Evolutionary conservation across 2,329 filamentous ascomycete genomes (phyloP), one percentile per base, ranked within the genome.

Genomic region (Cladosporium halotolerans): DNA sequence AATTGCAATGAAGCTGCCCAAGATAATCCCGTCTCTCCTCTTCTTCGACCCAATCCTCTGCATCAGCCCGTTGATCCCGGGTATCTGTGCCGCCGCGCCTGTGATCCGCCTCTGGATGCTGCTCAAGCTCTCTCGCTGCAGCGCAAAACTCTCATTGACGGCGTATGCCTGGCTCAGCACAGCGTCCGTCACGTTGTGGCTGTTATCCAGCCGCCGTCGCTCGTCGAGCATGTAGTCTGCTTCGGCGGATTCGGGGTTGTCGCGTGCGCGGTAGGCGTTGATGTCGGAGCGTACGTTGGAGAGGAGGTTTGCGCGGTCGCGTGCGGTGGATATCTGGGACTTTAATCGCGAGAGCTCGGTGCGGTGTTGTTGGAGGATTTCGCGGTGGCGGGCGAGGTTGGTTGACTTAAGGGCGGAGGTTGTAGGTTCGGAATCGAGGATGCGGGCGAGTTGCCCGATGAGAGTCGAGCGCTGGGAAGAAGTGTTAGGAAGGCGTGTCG

Each of bases 221-320:
- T 99, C 93, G 63, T 88, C 86, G 28, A 99, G 80, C 91, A 99
- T 96, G 76, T 97, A 99, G 57, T 99, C 92, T 44, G 89, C 89
- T 73, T 97, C 93, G 52, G 85, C 87, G 2, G 84, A 83, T 62
- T 82, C 87, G 8, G 89, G 88, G 68, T 95, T 93, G 41, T 65
- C 58, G 19, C 55, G 53, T 46, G 85, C 82, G 52, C 87, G 88
- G 74, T 96, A 96, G 52, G 89, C 84, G 70, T 89, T 81, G 70
- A 97, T 97, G 70, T 99, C 93, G 64, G 86, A 87, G 58, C 89
- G 88, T 45, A 99, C 90, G 66, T 89, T 93, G 50, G 85, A 86
- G 53, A 99, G 83, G 32, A 99, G 83, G 71, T 97, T 96, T 53
- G 88, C 87, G 60, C 90, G 85, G 71, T 95, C 85, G 65, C 93